These are phyloP conservation scores for Epichloe gansuensis DNA, from an alignment of 2,329 filamentous ascomycete species.

Conservation along the genomic window DNA sequence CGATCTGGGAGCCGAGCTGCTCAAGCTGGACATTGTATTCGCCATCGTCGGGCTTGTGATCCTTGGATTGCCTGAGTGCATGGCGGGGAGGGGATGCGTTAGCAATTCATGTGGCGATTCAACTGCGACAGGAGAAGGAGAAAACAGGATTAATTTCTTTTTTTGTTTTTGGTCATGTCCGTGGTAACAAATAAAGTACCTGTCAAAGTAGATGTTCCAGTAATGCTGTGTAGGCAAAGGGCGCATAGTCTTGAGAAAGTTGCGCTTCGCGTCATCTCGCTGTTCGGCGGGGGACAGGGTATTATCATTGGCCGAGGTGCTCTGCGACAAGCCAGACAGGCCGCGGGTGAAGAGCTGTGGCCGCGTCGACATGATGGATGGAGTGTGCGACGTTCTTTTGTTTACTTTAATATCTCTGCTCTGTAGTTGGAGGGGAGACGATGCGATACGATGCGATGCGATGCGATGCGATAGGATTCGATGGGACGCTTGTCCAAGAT, in stretches of 20 bases:
- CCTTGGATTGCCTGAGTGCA: slow-evolving; percentile 24
- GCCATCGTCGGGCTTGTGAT: slow-evolving; percentile 29
- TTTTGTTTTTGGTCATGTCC: no score
- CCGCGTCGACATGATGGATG: slow-evolving; percentile 38
- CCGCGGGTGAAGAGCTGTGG: slow-evolving; percentile 49
- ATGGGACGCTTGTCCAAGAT: no score
- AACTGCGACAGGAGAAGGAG: not conserved
- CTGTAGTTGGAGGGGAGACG: not conserved
- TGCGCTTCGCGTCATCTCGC: slow-evolving; percentile 70
- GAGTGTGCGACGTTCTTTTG: not conserved
- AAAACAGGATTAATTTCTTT: not conserved
- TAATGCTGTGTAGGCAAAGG: slow-evolving; percentile 67
- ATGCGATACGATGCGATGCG: not conserved
- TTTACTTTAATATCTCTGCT: no score
- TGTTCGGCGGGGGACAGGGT: slow-evolving; percentile 57
- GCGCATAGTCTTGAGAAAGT: slow-evolving; percentile 63
- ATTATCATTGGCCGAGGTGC: slow-evolving; percentile 43
- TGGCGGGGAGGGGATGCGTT: not conserved
- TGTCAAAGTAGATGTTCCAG: slow-evolving; percentile 60
- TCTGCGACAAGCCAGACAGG: slow-evolving; percentile 48
- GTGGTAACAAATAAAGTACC: slow-evolving; percentile 19
- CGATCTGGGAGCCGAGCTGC: slow-evolving; percentile 52
- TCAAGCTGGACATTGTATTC: slow-evolving; percentile 44
- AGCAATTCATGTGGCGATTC: not conserved
- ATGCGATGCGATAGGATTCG: not conserved